Evolutionary conservation across 2,329 filamentous ascomycete genomes (phyloP).

Genomic region (Penicillium oxalicum): DNA sequence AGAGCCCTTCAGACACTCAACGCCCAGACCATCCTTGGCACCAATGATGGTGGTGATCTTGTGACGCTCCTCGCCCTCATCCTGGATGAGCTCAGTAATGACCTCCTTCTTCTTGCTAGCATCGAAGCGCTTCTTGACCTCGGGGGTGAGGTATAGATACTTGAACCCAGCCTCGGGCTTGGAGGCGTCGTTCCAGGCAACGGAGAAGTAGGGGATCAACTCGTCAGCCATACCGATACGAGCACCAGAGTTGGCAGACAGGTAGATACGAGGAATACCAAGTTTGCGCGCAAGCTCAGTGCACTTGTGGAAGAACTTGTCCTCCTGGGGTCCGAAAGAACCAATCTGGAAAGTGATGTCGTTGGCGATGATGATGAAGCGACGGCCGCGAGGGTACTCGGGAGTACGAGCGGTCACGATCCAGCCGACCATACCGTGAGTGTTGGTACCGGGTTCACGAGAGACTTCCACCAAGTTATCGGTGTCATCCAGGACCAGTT

Average conservation of each 20-base stretch:
- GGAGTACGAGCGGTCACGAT: slow-evolving; percentile 89
- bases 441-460: slow-evolving; percentile 91
- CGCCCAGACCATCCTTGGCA: slow-evolving; percentile 90
- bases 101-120: slow-evolving; percentile 68
- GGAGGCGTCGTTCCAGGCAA: slow-evolving; percentile 82
- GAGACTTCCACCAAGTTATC: slow-evolving; percentile 90
- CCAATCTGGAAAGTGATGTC: slow-evolving; percentile 99
- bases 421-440: slow-evolving; percentile 98
- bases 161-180: slow-evolving; percentile 89
- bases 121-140: slow-evolving; percentile 80
- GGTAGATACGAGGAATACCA: slow-evolving; percentile 92
- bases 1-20: slow-evolving; percentile 93
- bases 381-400: slow-evolving; percentile 86
- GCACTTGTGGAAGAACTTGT: slow-evolving; percentile 98
- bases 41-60: slow-evolving; percentile 93
- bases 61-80: slow-evolving; percentile 83
- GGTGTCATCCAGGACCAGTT: slow-evolving; percentile 89
- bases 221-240: slow-evolving; percentile 95
- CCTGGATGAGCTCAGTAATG: slow-evolving; percentile 79
- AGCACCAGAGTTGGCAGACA: slow-evolving; percentile 97
- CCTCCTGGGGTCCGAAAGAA: slow-evolving; percentile 92
- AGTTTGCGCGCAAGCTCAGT: slow-evolving; percentile 90
- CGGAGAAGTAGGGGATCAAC: slow-evolving; percentile 93
- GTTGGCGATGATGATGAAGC: slow-evolving; percentile 95
- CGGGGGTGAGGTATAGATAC: slow-evolving; percentile 88